Conservation (phyloP, 176 grass and related monocot species). For the Carex scoparia region DNA sequence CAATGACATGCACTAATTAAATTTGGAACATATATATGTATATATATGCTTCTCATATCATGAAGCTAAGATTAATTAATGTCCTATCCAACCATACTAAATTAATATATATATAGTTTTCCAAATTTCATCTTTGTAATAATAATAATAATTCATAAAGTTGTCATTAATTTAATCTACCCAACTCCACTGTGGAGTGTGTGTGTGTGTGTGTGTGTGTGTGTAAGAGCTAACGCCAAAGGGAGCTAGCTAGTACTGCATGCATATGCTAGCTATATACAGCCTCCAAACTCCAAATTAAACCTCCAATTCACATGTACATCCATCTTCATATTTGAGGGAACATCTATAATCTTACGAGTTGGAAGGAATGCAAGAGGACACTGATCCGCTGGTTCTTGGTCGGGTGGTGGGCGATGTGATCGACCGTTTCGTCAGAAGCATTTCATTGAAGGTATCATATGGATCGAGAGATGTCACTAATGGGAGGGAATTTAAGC, state of each 20-base stretch:
- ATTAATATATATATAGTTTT: not conserved
- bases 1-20: too few relatives aligned
- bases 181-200: not conserved
- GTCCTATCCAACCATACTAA: too few relatives aligned
- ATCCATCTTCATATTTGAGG: not conserved
- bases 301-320: not conserved
- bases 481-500: constrained; percentile 68
- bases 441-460: constrained; percentile 41
- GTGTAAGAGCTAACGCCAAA: not conserved
- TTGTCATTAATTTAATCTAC: not conserved
- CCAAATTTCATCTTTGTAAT: not conserved
- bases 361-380: not conserved
- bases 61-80: too few relatives aligned
- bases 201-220: too few relatives aligned
- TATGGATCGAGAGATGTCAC: constrained; percentile 65
- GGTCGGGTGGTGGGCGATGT: constrained; percentile 62
- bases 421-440: constrained; percentile 43
- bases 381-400: constrained; percentile 53
- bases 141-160: not conserved
- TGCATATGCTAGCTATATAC: not conserved
- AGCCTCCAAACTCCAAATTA: not conserved
- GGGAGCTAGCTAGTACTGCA: not conserved
- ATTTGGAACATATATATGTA: too few relatives aligned
- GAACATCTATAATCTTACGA: not conserved
- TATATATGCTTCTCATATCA: too few relatives aligned